phyloP scores from a whole-genome alignment of 805 yeast species.

The Blastobotrys chiropterorum region DNA sequence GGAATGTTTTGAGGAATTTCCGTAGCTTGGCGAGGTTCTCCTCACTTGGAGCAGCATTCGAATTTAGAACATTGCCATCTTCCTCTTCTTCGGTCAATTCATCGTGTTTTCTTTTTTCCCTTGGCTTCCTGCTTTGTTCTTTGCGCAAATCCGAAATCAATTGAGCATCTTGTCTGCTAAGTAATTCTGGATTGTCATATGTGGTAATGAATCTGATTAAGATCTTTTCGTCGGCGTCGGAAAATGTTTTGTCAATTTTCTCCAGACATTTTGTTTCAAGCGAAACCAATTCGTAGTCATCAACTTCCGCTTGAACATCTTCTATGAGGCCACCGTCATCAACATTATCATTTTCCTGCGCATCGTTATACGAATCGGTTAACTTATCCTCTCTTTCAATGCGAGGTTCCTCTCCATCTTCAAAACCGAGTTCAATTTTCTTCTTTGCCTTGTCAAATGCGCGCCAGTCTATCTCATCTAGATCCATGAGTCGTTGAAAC shows the following conservation, averaged over 20 bases:
- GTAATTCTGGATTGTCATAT: constrained; percentile 4
- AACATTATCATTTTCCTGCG: not conserved
- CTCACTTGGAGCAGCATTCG: not conserved
- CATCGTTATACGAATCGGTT: not conserved
- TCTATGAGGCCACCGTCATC: not conserved
- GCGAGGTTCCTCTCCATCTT: no score
- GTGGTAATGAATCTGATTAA: constrained; percentile 5
- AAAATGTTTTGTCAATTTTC: constrained; percentile 4
- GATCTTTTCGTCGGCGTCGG: constrained; percentile 9
- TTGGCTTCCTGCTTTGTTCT: not conserved
- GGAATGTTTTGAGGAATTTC: not conserved
- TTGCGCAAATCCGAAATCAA: constrained; percentile 1
- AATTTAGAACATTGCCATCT: no score
- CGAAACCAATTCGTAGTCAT: not conserved
- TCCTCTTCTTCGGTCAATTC: not conserved
- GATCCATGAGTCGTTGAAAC: not conserved
- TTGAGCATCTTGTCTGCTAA: not conserved
- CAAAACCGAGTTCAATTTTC: not conserved
- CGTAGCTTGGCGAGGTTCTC: not conserved
- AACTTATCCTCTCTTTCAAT: not conserved
- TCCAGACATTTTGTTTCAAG: constrained; percentile 8
- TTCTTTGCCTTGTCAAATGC: not conserved
- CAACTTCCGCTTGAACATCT: not conserved
- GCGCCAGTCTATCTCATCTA: not conserved
- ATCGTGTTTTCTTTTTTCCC: not conserved